Conservation (phyloP, 129 eudicot species). For the Dittrichia graveolens region DNA sequence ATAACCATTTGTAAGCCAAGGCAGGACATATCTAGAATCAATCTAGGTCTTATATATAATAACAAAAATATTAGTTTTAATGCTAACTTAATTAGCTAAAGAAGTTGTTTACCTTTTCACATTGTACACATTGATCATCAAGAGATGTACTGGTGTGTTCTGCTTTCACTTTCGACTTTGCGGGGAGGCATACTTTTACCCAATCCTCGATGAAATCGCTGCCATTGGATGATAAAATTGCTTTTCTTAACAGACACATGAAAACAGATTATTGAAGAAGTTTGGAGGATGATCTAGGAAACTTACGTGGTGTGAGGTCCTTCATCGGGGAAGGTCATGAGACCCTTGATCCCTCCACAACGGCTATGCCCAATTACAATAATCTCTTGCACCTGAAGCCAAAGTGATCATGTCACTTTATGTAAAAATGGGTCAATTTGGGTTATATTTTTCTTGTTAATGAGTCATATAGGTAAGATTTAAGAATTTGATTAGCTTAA, state of each 20-base stretch:
- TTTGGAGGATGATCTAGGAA: background rate
- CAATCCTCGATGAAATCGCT: constrained; percentile 94
- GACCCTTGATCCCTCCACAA: constrained; percentile 98
- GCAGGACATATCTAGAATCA: background rate
- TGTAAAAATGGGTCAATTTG: background rate
- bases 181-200: constrained; percentile 82
- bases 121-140: constrained; percentile 59
- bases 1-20: background rate
- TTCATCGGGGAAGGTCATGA: constrained; percentile 88
- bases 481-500: background rate
- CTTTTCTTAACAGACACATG: background rate
- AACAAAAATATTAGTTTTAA: no score
- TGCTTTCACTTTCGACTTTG: constrained; percentile 68
- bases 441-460: background rate
- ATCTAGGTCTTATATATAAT: no score
- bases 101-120: constrained; percentile 68
- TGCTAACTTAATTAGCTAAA: background rate
- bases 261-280: background rate
- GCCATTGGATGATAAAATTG: background rate
- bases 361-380: constrained; percentile 94
- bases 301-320: constrained; percentile 72
- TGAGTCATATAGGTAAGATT: background rate
- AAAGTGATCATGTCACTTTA: background rate
- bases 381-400: constrained; percentile 67
- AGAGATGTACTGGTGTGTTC: constrained; percentile 38